These are phyloP conservation scores for Monosporozyma servazzii DNA, from an alignment of 805 yeast species.

Conservation along the genomic window DNA sequence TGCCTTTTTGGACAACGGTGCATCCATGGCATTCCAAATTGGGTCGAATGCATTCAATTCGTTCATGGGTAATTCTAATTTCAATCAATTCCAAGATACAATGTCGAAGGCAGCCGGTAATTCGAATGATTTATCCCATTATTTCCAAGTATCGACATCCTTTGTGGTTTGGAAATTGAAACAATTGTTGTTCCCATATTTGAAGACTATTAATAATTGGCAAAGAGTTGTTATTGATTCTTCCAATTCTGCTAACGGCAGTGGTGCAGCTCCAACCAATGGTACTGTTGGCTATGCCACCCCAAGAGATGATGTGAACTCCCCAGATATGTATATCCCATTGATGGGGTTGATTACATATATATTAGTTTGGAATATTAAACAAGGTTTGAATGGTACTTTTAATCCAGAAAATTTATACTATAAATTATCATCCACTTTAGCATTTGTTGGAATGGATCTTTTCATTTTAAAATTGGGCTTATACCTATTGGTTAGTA, in stretches of 20 bases:
- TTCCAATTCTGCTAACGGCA: background rate
- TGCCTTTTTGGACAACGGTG: slow-evolving; percentile 66
- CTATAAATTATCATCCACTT: slow-evolving; percentile 71
- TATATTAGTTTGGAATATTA: slow-evolving; percentile 70
- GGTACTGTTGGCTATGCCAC: slow-evolving; percentile 33
- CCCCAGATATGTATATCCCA: slow-evolving; percentile 95
- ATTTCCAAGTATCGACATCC: slow-evolving; percentile 84
- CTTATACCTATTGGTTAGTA: slow-evolving; percentile 53
- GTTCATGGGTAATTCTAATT: slow-evolving; percentile 45
- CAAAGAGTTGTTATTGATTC: slow-evolving; percentile 37
- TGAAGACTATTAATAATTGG: slow-evolving; percentile 75
- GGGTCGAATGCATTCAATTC: slow-evolving; percentile 67
- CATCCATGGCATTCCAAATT: slow-evolving; percentile 78
- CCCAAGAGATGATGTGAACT: slow-evolving; percentile 81
- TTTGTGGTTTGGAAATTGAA: slow-evolving; percentile 70
- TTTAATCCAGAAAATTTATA: slow-evolving; percentile 93
- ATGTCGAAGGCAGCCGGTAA: slow-evolving; percentile 33
- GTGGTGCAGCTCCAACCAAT: slow-evolving; percentile 1
- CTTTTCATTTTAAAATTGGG: slow-evolving; percentile 69
- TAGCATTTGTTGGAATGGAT: slow-evolving; percentile 76
- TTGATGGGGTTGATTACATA: slow-evolving; percentile 87
- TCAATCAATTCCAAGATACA: slow-evolving; percentile 41
- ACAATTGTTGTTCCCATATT: slow-evolving; percentile 77
- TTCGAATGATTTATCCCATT: slow-evolving; percentile 56
- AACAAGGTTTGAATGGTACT: slow-evolving; percentile 77